A percentile compares a stretch with the other conserved stretches of the same genome.
These are phyloP conservation scores for Fusarium clavum DNA, from an alignment of 2,329 filamentous ascomycete species.

Conservation along the genomic window DNA sequence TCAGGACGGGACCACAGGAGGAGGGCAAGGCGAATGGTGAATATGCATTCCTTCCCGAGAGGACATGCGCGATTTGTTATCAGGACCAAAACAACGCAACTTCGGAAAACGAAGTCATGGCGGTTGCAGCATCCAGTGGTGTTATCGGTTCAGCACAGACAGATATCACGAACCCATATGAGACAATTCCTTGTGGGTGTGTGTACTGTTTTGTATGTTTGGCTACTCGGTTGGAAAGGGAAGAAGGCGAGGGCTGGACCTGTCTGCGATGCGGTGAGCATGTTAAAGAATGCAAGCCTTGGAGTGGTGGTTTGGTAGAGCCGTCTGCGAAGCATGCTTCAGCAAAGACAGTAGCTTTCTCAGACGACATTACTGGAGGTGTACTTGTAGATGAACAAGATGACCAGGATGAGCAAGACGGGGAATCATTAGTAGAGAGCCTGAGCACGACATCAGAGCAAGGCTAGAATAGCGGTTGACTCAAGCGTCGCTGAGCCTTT, in stretches of 20 bases:
- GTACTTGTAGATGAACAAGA: constrained; percentile 48
- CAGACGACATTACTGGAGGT: constrained; percentile 62
- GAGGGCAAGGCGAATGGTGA: constrained; percentile 74
- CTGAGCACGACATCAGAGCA: constrained; percentile 41
- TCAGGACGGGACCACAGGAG: constrained; percentile 61
- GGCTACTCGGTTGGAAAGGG: constrained; percentile 87
- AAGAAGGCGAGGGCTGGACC: constrained; percentile 94
- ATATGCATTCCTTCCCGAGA: constrained; percentile 85
- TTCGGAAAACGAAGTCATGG: constrained; percentile 80
- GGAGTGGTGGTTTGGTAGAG: constrained; percentile 89
- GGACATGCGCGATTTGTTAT: constrained; percentile 97
- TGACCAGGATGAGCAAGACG: constrained; percentile 43
- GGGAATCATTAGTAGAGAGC: constrained; percentile 38
- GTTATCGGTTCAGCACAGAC: constrained; percentile 90
- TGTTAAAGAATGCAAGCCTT: constrained; percentile 87
- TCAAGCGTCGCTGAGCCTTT: not conserved
- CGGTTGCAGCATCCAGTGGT: constrained; percentile 76
- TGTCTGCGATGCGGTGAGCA: constrained; percentile 89
- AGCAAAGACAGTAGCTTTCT: constrained; percentile 72
- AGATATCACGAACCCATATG: constrained; percentile 96
- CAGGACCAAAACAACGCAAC: constrained; percentile 83
- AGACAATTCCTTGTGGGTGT: constrained; percentile 88
- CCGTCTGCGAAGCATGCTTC: constrained; percentile 57
- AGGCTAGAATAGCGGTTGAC: not conserved
- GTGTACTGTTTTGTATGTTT: constrained; percentile 97